Evolutionary conservation across 768 basidiomycete species (phyloP).

Genomic region (Brasilioporus rufonigricans): DNA sequence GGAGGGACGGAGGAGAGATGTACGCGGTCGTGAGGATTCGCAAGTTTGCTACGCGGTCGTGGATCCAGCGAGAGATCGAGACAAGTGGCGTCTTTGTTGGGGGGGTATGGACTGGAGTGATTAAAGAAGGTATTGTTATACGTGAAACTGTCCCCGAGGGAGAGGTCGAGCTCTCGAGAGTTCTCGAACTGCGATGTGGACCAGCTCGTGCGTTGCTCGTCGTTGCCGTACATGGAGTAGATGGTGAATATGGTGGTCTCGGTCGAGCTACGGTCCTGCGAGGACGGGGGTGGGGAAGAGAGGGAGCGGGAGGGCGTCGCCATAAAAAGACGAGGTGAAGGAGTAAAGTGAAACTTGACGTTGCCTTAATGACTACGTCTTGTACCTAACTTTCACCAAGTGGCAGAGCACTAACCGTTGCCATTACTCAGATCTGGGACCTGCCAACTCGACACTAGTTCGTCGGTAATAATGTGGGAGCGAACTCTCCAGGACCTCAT

Average conservation of each 20-base stretch:
- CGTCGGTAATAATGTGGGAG: conserved; percentile 74
- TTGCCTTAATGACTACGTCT: no score
- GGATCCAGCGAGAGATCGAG: conserved; percentile 30
- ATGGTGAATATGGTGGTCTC: conserved; percentile 81
- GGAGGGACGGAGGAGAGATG: conserved; percentile 25
- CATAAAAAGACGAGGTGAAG: conserved; percentile 30
- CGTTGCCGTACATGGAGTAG: conserved; percentile 83
- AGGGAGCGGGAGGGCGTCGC: conserved; percentile 38
- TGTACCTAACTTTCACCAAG: no score
- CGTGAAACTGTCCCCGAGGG: conserved; percentile 33
- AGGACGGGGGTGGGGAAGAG: conserved; percentile 30
- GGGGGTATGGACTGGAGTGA: conserved; percentile 15
- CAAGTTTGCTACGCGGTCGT: conserved; percentile 18
- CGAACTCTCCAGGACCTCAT: conserved; percentile 94
- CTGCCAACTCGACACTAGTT: not conserved
- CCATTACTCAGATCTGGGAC: no score
- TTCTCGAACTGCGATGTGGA: conserved; percentile 38
- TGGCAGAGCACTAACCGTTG: no score
- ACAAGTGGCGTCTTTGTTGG: conserved; percentile 26
- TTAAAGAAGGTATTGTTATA: conserved; percentile 34
- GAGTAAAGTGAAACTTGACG: not conserved
- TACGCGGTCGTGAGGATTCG: conserved; percentile 22
- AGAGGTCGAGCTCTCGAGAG: conserved; percentile 37
- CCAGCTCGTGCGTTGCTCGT: conserved; percentile 48
- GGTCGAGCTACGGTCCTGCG: conserved; percentile 51